Percentiles rank a stretch among this genome's conserved stretches.
phyloP scores from a whole-genome alignment of 768 basidiomycete genomes.

The Austroboletus festivus region DNA sequence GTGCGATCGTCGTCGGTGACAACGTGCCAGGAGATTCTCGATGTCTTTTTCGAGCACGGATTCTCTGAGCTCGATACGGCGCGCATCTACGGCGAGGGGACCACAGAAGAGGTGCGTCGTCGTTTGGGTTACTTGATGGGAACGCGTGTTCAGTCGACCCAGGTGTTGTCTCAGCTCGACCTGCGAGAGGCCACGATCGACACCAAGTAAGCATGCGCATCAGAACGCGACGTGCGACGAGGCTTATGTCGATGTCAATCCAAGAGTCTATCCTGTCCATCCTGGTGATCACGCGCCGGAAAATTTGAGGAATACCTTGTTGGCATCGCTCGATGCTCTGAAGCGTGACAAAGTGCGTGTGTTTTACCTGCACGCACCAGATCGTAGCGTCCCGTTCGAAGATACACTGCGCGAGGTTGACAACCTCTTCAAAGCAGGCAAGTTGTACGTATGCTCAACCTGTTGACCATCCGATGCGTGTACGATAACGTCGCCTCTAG shows the following conservation, averaged over 20 bases:
- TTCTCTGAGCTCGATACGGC: conserved; percentile 51
- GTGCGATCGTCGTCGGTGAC: conserved; percentile 35
- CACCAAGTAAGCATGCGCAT: conserved; percentile 42
- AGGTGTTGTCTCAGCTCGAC: conserved; percentile 42
- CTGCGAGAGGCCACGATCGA: conserved; percentile 42
- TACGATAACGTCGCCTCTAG: conserved; percentile 25
- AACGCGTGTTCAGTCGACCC: neutral
- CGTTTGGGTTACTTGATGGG: no score
- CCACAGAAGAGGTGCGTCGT: conserved; percentile 46
- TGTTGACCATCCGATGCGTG: neutral
- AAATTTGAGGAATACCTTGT: conserved; percentile 43
- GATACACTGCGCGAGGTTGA: conserved; percentile 53
- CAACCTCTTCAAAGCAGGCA: conserved; percentile 53
- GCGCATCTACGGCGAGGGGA: conserved; percentile 48
- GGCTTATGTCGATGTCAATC: no score
- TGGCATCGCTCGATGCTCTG: conserved; percentile 44
- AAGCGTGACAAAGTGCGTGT: conserved; percentile 45
- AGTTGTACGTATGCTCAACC: conserved; percentile 39
- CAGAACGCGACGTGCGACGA: no score
- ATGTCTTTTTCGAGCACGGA: conserved; percentile 41
- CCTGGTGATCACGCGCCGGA: conserved; percentile 43
- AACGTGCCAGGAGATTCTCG: conserved; percentile 44
- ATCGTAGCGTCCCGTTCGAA: conserved; percentile 54
- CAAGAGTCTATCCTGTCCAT: conserved; percentile 41
- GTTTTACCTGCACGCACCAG: conserved; percentile 61